Base-by-base conservation (phyloP, 2,329 filamentous ascomycete genomes). In the Plectosphaerella plurivora region DNA sequence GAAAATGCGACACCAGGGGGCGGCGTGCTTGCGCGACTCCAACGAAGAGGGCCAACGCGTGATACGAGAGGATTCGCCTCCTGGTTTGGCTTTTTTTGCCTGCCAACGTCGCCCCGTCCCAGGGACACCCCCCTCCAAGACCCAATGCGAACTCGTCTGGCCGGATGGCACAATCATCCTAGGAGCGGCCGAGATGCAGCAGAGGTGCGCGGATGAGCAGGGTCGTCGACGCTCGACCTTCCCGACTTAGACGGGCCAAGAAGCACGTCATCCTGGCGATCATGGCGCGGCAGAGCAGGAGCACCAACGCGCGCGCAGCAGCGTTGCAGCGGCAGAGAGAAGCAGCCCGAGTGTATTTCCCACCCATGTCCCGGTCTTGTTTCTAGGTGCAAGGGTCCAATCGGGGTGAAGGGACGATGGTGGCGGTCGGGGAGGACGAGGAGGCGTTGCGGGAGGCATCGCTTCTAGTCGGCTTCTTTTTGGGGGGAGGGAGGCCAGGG, bases 221-320 rank as follows among this genome's bases (percentile, higher is more conserved):
- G 46, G 46, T 48, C 28, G 35, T 16, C 35, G 35, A 22, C 47
- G n/a, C 18, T 50, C 20, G 22, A 50, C 48, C 48, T 50, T 50
- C 48, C 48, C 39, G 39, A 28, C 48, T 50, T 15, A 39, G 39
- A 28, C n/a, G 39, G 48, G 37, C 48, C 37, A 50, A 45, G 37
- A 24, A 50, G 48, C 48, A 50, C 48, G 48, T 25, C 48, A 50
- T 50, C 48, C 48, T 25, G 48, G 39, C 48, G 48, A 44, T 50
- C 48, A 50, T 50, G 39, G 41, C 41, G 41, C 28, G 28, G 28
- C 28, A 33, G 28, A 33, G 28, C 28, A 33, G 11, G 28, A 33
- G 28, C 28, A 33, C 28, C 28, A 33, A 41, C 37, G 37, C 15
- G 41, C 37, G 37, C 36, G 39, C 16, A 42, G 15, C 16, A 20